These are phyloP conservation scores for Stephanodiscus triporus DNA, from an alignment of 108 stramenopile species.

Conservation along the genomic window DNA sequence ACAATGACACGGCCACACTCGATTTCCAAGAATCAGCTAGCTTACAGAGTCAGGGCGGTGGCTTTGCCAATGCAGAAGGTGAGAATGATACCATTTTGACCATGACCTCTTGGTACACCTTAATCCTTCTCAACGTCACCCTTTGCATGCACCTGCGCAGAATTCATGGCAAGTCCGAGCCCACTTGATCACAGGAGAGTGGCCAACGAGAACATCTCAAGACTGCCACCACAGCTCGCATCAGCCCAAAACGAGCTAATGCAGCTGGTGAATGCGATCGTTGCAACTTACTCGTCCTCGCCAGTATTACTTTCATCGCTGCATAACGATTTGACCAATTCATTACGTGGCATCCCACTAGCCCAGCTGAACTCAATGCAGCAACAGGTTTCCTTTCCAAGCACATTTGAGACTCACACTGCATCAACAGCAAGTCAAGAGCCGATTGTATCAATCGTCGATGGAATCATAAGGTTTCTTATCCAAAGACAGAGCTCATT, in stretches of 20 bases:
- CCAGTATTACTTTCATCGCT: neutral
- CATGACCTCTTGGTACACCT: neutral
- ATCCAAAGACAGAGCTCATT: neutral
- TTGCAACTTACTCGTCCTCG: conserved; percentile 5
- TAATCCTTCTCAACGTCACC: neutral
- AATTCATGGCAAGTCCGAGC: neutral
- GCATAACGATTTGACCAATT: neutral
- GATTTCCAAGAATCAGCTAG: neutral
- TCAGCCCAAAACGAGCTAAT: conserved; percentile 6
- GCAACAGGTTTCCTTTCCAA: neutral
- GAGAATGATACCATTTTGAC: neutral
- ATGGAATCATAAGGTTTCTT: conserved; percentile 6
- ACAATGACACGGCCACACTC: neutral
- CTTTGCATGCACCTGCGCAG: neutral
- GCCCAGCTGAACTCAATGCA: conserved; percentile 7
- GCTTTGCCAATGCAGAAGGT: neutral
- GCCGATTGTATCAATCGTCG: neutral
- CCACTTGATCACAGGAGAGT: neutral
- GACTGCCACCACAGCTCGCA: conserved; percentile 1
- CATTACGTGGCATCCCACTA: neutral
- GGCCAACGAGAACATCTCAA: too few relatives aligned
- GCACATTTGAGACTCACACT: neutral
- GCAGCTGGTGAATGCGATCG: neutral
- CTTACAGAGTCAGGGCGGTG: neutral
- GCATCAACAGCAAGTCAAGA: neutral